Conservation (phyloP, 495 filamentous ascomycete genomes). For the Xylaria castorea region DNA sequence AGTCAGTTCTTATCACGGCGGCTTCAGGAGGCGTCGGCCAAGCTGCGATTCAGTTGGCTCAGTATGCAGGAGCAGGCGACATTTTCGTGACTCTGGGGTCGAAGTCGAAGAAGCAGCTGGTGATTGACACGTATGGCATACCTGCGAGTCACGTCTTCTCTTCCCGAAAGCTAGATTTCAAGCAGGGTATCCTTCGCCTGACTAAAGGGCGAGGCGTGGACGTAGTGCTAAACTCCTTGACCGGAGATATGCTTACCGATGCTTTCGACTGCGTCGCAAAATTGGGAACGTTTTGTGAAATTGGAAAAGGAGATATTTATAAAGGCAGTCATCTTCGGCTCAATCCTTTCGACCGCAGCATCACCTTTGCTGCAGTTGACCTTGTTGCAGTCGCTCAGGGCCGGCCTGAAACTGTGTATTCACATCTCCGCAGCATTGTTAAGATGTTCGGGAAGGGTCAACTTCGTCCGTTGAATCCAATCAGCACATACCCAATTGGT, state of each 20-base stretch:
- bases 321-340: slow-evolving; percentile 31
- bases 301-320: slow-evolving; percentile 51
- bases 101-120: slow-evolving; percentile 45
- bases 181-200: slow-evolving; percentile 43
- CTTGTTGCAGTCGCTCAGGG: slow-evolving; percentile 19
- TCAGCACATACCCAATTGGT: slow-evolving; percentile 13
- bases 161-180: slow-evolving; percentile 44
- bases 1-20: slow-evolving; percentile 59
- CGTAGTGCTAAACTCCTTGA: slow-evolving; percentile 61
- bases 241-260: slow-evolving; percentile 54
- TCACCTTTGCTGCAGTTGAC: slow-evolving; percentile 42
- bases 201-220: slow-evolving; percentile 60
- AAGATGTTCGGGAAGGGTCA: slow-evolving; percentile 22
- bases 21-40: slow-evolving; percentile 59
- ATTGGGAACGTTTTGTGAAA: slow-evolving; percentile 61
- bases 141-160: slow-evolving; percentile 54
- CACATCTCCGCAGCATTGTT: slow-evolving; percentile 14
- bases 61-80: slow-evolving; percentile 49
- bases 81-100: slow-evolving; percentile 56
- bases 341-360: slow-evolving; percentile 43
- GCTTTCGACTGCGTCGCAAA: slow-evolving; percentile 56
- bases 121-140: slow-evolving; percentile 52
- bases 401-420: slow-evolving; percentile 15
- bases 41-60: slow-evolving; percentile 56
- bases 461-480: slow-evolving; percentile 21